phyloP scores from a whole-genome alignment of 805 yeast genomes.

The Hanseniaspora lachancei region DNA sequence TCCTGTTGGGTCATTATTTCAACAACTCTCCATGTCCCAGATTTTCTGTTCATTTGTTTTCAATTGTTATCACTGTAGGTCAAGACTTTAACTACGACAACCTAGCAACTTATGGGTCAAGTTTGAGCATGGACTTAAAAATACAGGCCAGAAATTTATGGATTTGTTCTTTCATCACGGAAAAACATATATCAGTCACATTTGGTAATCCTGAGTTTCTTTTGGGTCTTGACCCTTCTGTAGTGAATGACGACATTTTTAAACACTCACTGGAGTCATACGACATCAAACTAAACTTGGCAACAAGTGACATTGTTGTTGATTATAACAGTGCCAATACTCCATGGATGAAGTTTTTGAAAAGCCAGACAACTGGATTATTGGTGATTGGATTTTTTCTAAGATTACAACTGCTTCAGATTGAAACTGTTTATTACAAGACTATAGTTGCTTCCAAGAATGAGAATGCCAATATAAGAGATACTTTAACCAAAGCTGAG shows the following conservation, averaged over 20 bases:
- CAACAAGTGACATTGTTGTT: neutral
- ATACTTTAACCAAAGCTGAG: neutral
- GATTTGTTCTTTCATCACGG: conserved; percentile 4
- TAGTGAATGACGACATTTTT: neutral
- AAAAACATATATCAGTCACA: conserved; percentile 7
- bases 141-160: conserved; percentile 7
- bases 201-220: conserved; percentile 11
- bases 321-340: conserved; percentile 4
- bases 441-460: conserved; percentile 6
- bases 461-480: neutral
- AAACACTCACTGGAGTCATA: neutral
- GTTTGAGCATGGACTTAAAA: conserved; percentile 3
- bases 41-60: conserved; percentile 6
- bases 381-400: neutral
- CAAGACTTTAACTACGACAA: conserved; percentile 9
- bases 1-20: conserved; percentile 2
- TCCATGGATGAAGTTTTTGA: conserved; percentile 6
- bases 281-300: neutral
- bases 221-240: conserved; percentile 3
- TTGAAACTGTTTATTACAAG: conserved; percentile 7
- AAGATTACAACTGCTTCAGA: conserved; percentile 4
- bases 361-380: neutral
- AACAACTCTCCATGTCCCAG: conserved; percentile 7
- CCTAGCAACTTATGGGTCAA: neutral
- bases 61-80: conserved; percentile 1